Evolutionary conservation across 345 rosid species (phyloP), one percentile per base, ranked within the genome.

Genomic region (Euphorbia peplus): DNA sequence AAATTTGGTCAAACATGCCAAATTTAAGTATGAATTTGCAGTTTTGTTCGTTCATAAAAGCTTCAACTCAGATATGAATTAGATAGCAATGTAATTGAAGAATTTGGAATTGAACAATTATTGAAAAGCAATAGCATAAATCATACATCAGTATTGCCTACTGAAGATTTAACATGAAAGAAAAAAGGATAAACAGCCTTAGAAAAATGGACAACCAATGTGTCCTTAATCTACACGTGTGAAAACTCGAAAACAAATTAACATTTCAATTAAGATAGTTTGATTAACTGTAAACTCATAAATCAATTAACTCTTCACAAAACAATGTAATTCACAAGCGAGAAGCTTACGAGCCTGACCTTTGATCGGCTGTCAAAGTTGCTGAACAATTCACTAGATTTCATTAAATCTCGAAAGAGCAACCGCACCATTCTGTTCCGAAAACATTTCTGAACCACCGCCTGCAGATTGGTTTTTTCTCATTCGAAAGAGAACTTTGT

Each of bases 401-500:
- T 73, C 79, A 59, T 74, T 69, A 13, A 67, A 76, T 60, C 80
- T 58, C 1, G 68, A 24, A 59, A 32, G 58, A 64, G 29, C 69
- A 50, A 51, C 21, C n/a, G 37, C 44, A 15, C 74, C 76, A 32
- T 73, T 64, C 54, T 64, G 66, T 62, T 60, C 46, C 7, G 81
- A 51, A 64, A 64, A 70, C 8, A 76, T 21, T 29, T 79, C 85
- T 32, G 77, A 76, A 53, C 70, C 72, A 67, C 58, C 79, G 48
- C 78, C 87, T 53, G 66, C 64, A 56, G 85, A 82, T 63, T 69
- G 73, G 72, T 79, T 80, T 65, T 71, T 54, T 66, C 73, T 76
- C 60, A 48, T 32, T 63, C 4, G 41, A 28, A 67, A 46, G 28
- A 24, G 56, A 67, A 53, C 54, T 60, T 75, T 78, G 16, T 47